Base-by-base conservation (phyloP, 1,139 yeast species). In the Saccharomyces hybrid region DNA sequence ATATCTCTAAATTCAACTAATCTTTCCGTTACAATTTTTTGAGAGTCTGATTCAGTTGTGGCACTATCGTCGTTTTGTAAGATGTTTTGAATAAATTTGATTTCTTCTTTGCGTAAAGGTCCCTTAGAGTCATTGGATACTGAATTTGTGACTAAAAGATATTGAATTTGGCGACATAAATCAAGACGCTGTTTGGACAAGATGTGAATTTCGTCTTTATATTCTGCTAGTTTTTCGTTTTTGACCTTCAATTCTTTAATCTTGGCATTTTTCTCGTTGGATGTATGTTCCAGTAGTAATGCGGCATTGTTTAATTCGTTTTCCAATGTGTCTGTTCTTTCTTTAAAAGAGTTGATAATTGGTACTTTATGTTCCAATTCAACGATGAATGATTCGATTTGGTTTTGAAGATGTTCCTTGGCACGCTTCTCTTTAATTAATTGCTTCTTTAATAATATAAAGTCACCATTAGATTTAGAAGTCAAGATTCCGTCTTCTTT, bases 281-380 rank as follows among this genome's bases (percentile, higher is more conserved):
- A 70, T 8, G 78, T 68, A 47, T 69, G 70, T 59, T 81, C 84
- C 16, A 82, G 63, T 50, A 78, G 64, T 59, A 74, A 77, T 63
- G 78, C 77, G 63, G 74, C 54, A 84, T 73, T 62, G 76, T 74
- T 57, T 70, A 83, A 69, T 57, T 81, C 83, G 5, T 63, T 62
- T 63, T 82, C 84, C 46, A 81, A 63, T n/a, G 75, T 69, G 9
- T 70, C 65, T 42, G 79, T 78, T 56, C 79, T 81, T 54, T 78
- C 81, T 54, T 77, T 83, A 67, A 82, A 88, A 59, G 82, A 86
- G 71, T 86, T 79, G 51, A 91, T 78, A 1, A 85, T 75, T 0
- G 98, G 98, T 54, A 89, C 85, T 63, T 87, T 85, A 27, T 81
- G 78, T 66, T 90, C 96, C 61, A 93, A 75, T 67, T 91, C 97